Conservation (phyloP, 306 rosid species). For the Trifolium dubium region DNA sequence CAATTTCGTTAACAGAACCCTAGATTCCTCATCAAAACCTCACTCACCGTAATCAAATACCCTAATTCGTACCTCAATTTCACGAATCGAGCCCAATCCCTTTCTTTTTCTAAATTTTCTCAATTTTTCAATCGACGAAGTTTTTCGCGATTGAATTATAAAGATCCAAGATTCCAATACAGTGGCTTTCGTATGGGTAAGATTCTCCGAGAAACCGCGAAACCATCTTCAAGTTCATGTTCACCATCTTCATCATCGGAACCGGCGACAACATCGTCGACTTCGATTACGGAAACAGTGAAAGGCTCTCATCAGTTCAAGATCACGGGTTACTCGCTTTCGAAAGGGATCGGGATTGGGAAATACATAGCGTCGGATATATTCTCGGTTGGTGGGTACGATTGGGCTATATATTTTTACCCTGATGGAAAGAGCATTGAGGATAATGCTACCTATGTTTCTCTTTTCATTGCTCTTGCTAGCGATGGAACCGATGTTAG, state of each 20-base stretch:
- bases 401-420: constrained; percentile 90
- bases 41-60: constrained; percentile 14
- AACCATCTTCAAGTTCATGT: constrained; percentile 55
- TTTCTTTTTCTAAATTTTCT: neutral
- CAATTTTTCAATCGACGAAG: constrained; percentile 12
- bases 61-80: constrained; percentile 25
- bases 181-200: constrained; percentile 71
- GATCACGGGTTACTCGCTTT: constrained; percentile 73
- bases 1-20: constrained; percentile 39
- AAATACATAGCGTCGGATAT: constrained; percentile 74
- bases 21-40: constrained; percentile 50
- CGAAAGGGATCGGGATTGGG: constrained; percentile 86
- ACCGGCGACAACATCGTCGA: constrained; percentile 67
- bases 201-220: constrained; percentile 68
- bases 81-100: constrained; percentile 20
- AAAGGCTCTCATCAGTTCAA: constrained; percentile 82
- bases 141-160: constrained; percentile 7
- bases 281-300: constrained; percentile 74
- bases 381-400: constrained; percentile 83
- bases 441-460: constrained; percentile 81
- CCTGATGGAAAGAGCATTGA: constrained; percentile 89
- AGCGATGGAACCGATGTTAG: constrained; percentile 90
- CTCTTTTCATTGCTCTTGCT: constrained; percentile 89
- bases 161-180: constrained; percentile 12
- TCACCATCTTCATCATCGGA: constrained; percentile 48